phyloP scores from a whole-genome alignment of 2,329 filamentous ascomycete genomes.

The Aspergillus arachidicola region DNA sequence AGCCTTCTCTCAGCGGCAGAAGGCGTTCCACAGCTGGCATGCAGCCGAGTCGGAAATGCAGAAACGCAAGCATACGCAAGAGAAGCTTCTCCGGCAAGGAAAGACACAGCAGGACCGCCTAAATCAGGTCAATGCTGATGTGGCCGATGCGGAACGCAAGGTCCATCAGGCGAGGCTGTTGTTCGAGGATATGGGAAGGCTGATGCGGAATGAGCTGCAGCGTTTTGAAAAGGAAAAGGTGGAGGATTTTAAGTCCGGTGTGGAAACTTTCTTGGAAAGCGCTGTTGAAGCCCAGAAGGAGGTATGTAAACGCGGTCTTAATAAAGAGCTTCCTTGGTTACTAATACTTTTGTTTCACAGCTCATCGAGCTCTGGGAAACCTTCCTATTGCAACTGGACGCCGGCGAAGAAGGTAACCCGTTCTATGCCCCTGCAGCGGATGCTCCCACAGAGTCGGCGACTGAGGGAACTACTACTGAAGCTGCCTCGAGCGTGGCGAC shows the following conservation, averaged over 20 bases:
- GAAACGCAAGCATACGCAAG: slow-evolving; percentile 85
- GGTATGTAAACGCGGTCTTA: slow-evolving; percentile 56
- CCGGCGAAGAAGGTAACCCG: slow-evolving; percentile 75
- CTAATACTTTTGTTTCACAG: slow-evolving; percentile 56
- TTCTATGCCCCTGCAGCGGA: slow-evolving; percentile 41
- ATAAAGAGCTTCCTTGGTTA: slow-evolving; percentile 6
- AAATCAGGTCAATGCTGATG: slow-evolving; percentile 88
- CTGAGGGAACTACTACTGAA: slow-evolving; percentile 13
- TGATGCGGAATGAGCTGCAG: slow-evolving; percentile 90
- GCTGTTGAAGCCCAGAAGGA: slow-evolving; percentile 98
- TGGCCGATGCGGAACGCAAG: slow-evolving; percentile 90
- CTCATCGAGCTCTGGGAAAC: slow-evolving; percentile 95
- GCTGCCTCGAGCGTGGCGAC: slow-evolving; percentile 12
- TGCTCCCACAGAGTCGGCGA: slow-evolving; percentile 23
- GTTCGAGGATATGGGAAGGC: slow-evolving; percentile 95
- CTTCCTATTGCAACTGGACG: slow-evolving; percentile 92
- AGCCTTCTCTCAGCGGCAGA: slow-evolving; percentile 88
- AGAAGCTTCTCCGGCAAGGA: slow-evolving; percentile 92
- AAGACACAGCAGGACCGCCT: slow-evolving; percentile 94
- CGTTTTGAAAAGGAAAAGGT: slow-evolving; percentile 97
- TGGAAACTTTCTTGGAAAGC: slow-evolving; percentile 96
- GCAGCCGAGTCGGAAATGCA: slow-evolving; percentile 83
- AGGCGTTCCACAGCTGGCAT: slow-evolving; percentile 95
- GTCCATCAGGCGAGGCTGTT: slow-evolving; percentile 86
- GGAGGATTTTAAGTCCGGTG: slow-evolving; percentile 96